Conservation (phyloP, 495 filamentous ascomycete genomes). For the Trichoderma orchidacearum region DNA sequence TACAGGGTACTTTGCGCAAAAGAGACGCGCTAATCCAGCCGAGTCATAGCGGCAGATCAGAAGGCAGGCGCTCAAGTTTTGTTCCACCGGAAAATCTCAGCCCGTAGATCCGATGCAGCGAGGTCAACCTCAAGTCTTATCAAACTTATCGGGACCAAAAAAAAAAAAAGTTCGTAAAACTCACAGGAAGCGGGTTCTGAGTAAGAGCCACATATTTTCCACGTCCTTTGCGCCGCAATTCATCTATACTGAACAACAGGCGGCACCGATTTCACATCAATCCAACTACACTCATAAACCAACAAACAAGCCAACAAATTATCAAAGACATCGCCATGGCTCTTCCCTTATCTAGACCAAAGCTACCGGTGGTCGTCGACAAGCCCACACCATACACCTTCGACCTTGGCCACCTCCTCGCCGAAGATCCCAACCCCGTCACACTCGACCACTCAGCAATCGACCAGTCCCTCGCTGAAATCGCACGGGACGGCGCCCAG, state of each 20-base stretch:
- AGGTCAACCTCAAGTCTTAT: background rate
- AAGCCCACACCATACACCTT: slow-evolving; percentile 86
- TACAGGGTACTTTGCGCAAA: background rate
- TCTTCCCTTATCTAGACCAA: slow-evolving; percentile 13
- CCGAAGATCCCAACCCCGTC: slow-evolving; percentile 71
- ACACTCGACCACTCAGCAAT: slow-evolving; percentile 25
- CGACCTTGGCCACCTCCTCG: slow-evolving; percentile 77
- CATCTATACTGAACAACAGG: too few species aligned
- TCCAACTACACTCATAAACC: background rate
- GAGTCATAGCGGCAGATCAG: too few species aligned
- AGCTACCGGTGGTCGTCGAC: slow-evolving; percentile 48
- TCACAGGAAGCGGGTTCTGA: background rate
- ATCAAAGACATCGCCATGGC: too few species aligned
- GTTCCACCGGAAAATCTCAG: background rate
- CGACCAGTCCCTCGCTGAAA: slow-evolving; percentile 45
- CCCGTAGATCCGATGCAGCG: background rate
- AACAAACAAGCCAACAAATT: background rate
- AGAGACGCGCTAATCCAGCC: too few species aligned
- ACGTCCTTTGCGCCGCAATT: background rate
- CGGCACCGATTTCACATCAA: too few species aligned
- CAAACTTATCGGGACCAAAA: background rate
- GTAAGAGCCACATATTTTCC: background rate
- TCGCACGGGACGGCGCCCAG: slow-evolving; percentile 78
- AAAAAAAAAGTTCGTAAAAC: background rate
- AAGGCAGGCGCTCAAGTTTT: too few species aligned